A percentile compares a stretch with the other conserved stretches of the same genome.
These are phyloP conservation scores for Boletus patriciae DNA, from an alignment of 768 basidiomycete species.

Conservation along the genomic window DNA sequence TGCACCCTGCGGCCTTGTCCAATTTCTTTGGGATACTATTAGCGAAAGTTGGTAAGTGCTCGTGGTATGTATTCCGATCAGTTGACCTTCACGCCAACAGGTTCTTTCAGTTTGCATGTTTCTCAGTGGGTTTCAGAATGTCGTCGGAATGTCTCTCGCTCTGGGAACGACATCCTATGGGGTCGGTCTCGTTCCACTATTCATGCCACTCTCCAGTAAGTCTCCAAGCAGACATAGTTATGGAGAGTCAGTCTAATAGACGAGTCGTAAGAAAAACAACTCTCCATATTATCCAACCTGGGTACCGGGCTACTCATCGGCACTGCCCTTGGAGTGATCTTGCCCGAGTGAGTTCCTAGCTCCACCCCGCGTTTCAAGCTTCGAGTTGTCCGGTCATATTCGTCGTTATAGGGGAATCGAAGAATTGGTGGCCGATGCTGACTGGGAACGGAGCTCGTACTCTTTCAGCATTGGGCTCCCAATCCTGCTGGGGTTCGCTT, in stretches of 20 bases:
- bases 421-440: conserved; percentile 43
- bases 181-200: conserved; percentile 74
- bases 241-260: conserved; percentile 18
- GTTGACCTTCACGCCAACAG: background rate
- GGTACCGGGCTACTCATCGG: conserved; percentile 87
- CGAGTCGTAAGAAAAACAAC: conserved; percentile 44
- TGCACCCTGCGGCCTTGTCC: too few species aligned
- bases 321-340: conserved; percentile 86
- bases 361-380: background rate
- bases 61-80: background rate
- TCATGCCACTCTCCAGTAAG: conserved; percentile 67
- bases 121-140: conserved; percentile 22
- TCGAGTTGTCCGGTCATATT: background rate
- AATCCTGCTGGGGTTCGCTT: conserved; percentile 57
- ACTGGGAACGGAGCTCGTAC: conserved; percentile 39
- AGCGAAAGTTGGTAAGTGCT: background rate
- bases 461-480: conserved; percentile 59
- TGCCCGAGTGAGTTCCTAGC: conserved; percentile 77
- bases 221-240: conserved; percentile 4
- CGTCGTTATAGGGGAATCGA: conserved; percentile 66
- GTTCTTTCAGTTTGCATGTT: conserved; percentile 17
- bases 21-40: too few species aligned
- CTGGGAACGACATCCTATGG: conserved; percentile 65
- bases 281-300: conserved; percentile 51
- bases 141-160: conserved; percentile 51